Evolutionary conservation across 495 filamentous ascomycete genomes (phyloP).

Genomic region (Hamigera avellanea): DNA sequence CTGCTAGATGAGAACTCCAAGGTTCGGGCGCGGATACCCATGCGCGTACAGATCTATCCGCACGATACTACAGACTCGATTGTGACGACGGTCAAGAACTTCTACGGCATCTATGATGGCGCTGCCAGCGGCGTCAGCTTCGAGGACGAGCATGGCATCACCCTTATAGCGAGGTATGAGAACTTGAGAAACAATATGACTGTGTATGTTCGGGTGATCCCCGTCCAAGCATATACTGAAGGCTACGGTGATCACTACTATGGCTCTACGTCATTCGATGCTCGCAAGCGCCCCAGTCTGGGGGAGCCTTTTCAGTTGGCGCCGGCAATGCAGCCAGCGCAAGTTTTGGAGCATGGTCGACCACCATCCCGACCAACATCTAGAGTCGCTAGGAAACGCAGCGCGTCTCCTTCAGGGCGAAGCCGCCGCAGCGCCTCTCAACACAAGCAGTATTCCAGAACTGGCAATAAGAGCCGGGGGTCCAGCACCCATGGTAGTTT

Average conservation of each 20-base stretch:
- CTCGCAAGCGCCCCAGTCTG: conserved; percentile 36
- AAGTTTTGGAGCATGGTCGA: conserved; percentile 41
- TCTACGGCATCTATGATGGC: conserved; percentile 81
- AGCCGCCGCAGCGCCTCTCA: conserved; percentile 72
- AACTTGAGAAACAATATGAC: conserved; percentile 84
- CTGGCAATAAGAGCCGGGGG: conserved; percentile 53
- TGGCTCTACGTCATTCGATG: conserved; percentile 25
- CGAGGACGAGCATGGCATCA: conserved; percentile 75
- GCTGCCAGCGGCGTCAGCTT: conserved; percentile 73
- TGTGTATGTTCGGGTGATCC: conserved; percentile 77
- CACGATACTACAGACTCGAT: conserved; percentile 95
- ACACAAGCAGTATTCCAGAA: conserved; percentile 57
- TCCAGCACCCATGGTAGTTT: conserved; percentile 55
- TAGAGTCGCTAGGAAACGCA: conserved; percentile 59
- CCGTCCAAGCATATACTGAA: conserved; percentile 37
- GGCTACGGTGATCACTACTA: conserved; percentile 28
- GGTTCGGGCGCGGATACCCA: conserved; percentile 67
- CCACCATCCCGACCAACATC: conserved; percentile 55
- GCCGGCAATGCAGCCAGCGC: conserved; percentile 34
- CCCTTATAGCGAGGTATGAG: conserved; percentile 87
- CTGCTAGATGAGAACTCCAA: conserved; percentile 63
- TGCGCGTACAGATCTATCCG: conserved; percentile 83
- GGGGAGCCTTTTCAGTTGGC: conserved; percentile 47
- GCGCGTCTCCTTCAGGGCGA: conserved; percentile 69
- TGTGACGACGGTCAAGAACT: conserved; percentile 92